These are phyloP conservation scores for Lecanicillium sp. DNA, from an alignment of 2,329 filamentous ascomycete genomes.

Conservation along the genomic window DNA sequence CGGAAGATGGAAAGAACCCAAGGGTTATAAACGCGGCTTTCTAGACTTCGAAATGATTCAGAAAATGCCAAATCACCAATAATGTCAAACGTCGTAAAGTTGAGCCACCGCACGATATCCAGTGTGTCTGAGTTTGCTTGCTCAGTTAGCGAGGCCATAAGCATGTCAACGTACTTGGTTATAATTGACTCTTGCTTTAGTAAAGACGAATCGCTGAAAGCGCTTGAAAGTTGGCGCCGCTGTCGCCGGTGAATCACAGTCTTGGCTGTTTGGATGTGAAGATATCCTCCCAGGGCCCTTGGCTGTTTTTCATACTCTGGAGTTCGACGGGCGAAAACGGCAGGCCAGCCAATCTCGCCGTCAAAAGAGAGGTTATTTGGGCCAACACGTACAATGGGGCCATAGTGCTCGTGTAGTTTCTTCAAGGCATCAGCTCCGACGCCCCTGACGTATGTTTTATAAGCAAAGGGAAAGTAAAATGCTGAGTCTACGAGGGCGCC, in stretches of 20 bases:
- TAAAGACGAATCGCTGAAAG: slow-evolving; percentile 22
- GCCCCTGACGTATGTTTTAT: slow-evolving; percentile 12
- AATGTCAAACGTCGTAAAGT: slow-evolving; percentile 32
- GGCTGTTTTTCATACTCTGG: slow-evolving; percentile 10
- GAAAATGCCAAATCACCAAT: slow-evolving; percentile 33
- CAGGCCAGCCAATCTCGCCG: slow-evolving; percentile 22
- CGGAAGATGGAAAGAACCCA: slow-evolving; percentile 17
- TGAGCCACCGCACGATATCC: slow-evolving; percentile 25
- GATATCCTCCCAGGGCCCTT: slow-evolving; percentile 8
- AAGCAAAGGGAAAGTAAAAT: slow-evolving; percentile 13
- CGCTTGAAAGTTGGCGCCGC: slow-evolving; percentile 18
- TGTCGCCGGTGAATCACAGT: slow-evolving; percentile 13
- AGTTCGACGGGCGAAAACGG: slow-evolving; percentile 20
- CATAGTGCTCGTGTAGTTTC: slow-evolving; percentile 18
- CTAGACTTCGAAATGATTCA: slow-evolving; percentile 28
- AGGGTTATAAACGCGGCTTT: slow-evolving; percentile 18
- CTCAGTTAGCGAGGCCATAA: slow-evolving; percentile 14
- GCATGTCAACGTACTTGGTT: slow-evolving; percentile 16
- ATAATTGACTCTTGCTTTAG: slow-evolving; percentile 21
- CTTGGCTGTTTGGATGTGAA: slow-evolving; percentile 11
- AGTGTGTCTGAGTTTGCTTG: slow-evolving; percentile 9
- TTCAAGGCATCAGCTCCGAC: slow-evolving; percentile 12
- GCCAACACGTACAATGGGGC: slow-evolving; percentile 29
- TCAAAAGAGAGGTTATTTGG: slow-evolving; percentile 30
- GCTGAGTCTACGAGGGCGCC: slow-evolving; percentile 16